These are phyloP conservation scores for Paecilomyces sp. DNA, from an alignment of 2,329 filamentous ascomycete species.

Conservation along the genomic window DNA sequence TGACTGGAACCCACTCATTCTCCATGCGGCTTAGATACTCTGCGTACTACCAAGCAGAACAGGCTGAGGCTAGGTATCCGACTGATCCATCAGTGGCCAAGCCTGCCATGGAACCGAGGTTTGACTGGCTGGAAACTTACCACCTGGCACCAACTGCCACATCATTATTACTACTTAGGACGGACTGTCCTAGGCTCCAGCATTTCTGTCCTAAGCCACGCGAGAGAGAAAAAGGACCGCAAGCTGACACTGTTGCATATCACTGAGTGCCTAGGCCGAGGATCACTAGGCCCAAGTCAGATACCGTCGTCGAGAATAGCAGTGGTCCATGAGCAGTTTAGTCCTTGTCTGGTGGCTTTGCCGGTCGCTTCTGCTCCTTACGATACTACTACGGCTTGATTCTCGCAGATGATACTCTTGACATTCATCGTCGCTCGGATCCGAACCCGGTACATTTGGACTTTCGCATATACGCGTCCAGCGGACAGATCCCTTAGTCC, in stretches of 20 bases:
- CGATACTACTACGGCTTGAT: too few species aligned
- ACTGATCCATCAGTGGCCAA: background rate
- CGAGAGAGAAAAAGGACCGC: background rate
- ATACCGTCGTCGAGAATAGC: background rate
- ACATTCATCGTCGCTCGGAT: background rate
- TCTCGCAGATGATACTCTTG: background rate
- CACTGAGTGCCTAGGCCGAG: background rate
- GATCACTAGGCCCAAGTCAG: background rate
- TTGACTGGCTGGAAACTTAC: background rate
- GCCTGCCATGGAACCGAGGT: background rate
- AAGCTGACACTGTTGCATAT: background rate
- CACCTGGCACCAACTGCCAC: background rate
- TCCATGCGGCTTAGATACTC: background rate
- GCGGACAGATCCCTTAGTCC: background rate
- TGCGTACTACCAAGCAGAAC: background rate
- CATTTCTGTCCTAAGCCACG: background rate
- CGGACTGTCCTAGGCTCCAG: background rate
- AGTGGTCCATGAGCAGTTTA: background rate
- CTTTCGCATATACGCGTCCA: background rate
- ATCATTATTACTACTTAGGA: background rate
- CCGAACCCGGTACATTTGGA: background rate
- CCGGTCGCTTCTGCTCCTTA: background rate
- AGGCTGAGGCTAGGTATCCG: background rate
- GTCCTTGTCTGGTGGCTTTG: background rate
- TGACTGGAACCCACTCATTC: background rate